phyloP scores from a whole-genome alignment of 495 filamentous ascomycete species.

The Tricharina praecox region DNA sequence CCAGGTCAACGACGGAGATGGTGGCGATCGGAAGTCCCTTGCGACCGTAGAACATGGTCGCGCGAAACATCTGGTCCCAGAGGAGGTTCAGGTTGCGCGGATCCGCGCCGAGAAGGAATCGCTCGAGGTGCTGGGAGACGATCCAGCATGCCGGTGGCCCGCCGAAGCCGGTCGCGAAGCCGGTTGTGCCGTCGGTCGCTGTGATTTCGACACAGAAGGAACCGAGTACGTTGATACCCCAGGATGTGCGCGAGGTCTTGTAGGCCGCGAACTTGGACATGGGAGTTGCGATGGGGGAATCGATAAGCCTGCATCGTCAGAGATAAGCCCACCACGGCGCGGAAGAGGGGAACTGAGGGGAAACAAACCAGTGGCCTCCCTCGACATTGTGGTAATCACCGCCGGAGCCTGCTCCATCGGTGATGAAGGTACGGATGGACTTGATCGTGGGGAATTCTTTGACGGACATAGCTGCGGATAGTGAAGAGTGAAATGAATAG shows the following conservation, averaged over 20 bases:
- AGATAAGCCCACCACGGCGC: not conserved
- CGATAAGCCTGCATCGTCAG: conserved; percentile 46
- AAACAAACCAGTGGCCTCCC: conserved; percentile 62
- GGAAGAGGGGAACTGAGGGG: not conserved
- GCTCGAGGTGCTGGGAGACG: conserved; percentile 73
- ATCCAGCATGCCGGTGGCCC: conserved; percentile 87
- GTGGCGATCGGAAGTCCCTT: conserved; percentile 79
- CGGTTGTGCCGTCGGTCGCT: conserved; percentile 71
- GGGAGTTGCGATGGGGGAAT: conserved; percentile 76
- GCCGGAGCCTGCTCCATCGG: conserved; percentile 66
- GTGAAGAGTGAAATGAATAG: no score
- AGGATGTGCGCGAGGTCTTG: conserved; percentile 68
- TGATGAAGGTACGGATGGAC: conserved; percentile 53
- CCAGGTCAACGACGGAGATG: conserved; percentile 84
- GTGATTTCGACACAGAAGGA: conserved; percentile 90
- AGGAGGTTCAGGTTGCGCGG: conserved; percentile 74
- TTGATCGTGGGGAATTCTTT: conserved; percentile 1
- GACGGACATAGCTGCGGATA: no score
- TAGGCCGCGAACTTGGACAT: conserved; percentile 82
- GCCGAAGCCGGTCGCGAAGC: conserved; percentile 85
- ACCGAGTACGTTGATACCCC: conserved; percentile 89
- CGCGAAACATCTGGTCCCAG: conserved; percentile 92
- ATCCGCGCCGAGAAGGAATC: conserved; percentile 77
- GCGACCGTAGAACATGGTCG: conserved; percentile 85
- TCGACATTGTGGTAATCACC: conserved; percentile 94